phyloP scores from a whole-genome alignment of 495 filamentous ascomycete species.

The Penicillium arizonense region DNA sequence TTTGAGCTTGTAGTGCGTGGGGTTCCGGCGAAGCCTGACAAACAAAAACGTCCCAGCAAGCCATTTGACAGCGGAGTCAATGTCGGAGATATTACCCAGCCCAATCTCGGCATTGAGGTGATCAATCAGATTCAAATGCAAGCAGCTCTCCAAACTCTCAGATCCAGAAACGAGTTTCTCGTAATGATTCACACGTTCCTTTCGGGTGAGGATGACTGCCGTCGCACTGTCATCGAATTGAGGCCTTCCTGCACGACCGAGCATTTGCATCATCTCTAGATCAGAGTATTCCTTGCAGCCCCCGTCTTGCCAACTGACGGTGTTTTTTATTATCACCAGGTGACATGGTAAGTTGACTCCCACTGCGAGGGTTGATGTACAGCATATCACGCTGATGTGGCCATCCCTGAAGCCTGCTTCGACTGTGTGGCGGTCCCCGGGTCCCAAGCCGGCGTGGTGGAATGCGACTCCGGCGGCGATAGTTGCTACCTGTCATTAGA shows the following conservation, averaged over 20 bases:
- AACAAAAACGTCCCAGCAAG: conserved; percentile 84
- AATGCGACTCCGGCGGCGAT: conserved; percentile 78
- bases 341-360: conserved; percentile 94
- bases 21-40: conserved; percentile 78
- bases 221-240: conserved; percentile 87
- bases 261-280: conserved; percentile 97
- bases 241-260: conserved; percentile 87
- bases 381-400: conserved; percentile 84
- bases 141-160: conserved; percentile 80
- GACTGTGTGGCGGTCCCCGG: conserved; percentile 64
- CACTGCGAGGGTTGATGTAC: conserved; percentile 90
- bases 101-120: conserved; percentile 94
- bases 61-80: conserved; percentile 77
- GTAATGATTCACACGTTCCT: conserved; percentile 66
- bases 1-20: conserved; percentile 71
- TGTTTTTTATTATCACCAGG: conserved; percentile 91
- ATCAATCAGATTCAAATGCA: conserved; percentile 86
- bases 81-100: conserved; percentile 71
- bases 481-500: conserved; percentile 40
- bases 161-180: conserved; percentile 81
- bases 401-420: conserved; percentile 75
- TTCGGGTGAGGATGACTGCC: conserved; percentile 83
- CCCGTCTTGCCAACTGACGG: conserved; percentile 66
- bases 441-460: conserved; percentile 86
- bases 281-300: conserved; percentile 78